Base-by-base conservation (phyloP, 371 early-diverging fungal genomes). In the Circinella umbellata region DNA sequence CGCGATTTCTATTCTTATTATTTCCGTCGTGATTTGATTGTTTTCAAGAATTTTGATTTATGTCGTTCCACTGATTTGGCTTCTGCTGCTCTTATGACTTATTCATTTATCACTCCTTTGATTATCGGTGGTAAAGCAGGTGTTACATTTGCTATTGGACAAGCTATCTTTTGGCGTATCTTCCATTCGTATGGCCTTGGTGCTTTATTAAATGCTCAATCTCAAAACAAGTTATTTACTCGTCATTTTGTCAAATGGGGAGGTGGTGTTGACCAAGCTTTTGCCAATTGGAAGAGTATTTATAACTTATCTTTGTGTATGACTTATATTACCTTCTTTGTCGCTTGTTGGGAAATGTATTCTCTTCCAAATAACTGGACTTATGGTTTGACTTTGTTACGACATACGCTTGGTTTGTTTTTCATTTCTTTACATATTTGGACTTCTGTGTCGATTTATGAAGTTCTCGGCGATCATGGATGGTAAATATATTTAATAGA, bases 201-300 rank as follows among this genome's bases (percentile, higher is more conserved):
- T 27, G 66, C 74, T 4, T 75, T 98, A 18, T 83, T 98, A 67
- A 84, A 82, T 46, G 76, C 85, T 55, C 98, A 98, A 76, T 93
- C 93, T 62, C 80, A 80, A 11, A 77, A 80, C 72, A 94, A 95
- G 74, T 88, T 88, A 48, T 96, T 95, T 75, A 97, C 93, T 6
- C 89, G 93, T 62, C 95, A 96, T 81, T 97, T 94, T 72, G 94
- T 98, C 74, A 94, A 93, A 76, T 91, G 90, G 76, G 99, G 99
- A 18, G 93, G 92, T 14, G 91, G 89, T 61, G 84, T 88, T 13
- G 84, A 88, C 66, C 96, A 97, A 64, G 96, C 98, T 0, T 97
- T 97, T 73, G 80, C 90, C 62, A 93, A 93, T 80, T 98, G 98
- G 98, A 97, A 96, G 76, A 88, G 70, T 35, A 71, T 71, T 4